Evolutionary conservation across 192 early-diverging fungal genomes (phyloP), one percentile per base, ranked within the genome.

Genomic region (Geranomyces variabilis): DNA sequence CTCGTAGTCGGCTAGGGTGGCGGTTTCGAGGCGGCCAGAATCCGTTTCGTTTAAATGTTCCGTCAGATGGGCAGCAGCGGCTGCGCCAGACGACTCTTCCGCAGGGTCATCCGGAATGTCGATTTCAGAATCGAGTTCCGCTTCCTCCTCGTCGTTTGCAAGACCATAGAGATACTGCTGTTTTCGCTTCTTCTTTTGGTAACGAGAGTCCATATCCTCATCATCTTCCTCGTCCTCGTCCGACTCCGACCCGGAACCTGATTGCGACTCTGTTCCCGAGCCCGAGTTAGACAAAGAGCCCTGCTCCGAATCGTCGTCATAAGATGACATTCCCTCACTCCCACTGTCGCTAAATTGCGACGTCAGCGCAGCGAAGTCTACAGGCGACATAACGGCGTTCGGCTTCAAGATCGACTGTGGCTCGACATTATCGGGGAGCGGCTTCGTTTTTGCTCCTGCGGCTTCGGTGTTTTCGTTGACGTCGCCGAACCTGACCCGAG

Each of bases 1-100:
- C 31, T 76, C 75, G 30, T 76, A 76, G 31, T 76, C 75, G n/a
- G 74, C 75, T 28, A 76, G 12, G 15, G 75, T 76, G 22, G 53
- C 75, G 30, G 46, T 63, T 41, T 75, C 67, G n/a, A 75, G 36
- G 6, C 22, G n/a, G 22, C 17, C n/a, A 14, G 62, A 21, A 21
- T 55, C 63, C 10, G 36, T 41, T 41, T 41, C 36, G 36, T 41
- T 10, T 10, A 41, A 41, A 7, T 10, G 3, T 7, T 22, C 62
- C n/a, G 67, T 21, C 14, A 24, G n/a, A 71, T 45, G 6, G 28
- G 21, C 28, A 7, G n/a, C 7, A 5, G 51, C 49, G 22, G 29
- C 31, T 8, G 34, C 34, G 13, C 41, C 26, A 2, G n/a, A 3
- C 21, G 5, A 28, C 21, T 41, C 55, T 12, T 31, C 58, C 53